Base-by-base conservation (phyloP, 2,329 filamentous ascomycete genomes). In the Hymenoscyphus salicellus region DNA sequence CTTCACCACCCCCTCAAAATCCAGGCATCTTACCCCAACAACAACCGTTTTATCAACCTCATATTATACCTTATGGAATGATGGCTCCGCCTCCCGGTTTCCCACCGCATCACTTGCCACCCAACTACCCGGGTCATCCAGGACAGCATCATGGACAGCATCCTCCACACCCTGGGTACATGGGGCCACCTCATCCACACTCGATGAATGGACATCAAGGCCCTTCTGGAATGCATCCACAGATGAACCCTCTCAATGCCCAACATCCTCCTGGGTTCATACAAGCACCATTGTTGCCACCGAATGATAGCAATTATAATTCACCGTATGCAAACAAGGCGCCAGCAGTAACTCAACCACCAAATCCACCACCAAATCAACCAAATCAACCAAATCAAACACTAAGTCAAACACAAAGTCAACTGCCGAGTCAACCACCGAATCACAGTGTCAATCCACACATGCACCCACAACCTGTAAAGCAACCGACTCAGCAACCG, bases 1-100 rank as follows among this genome's bases (percentile, higher is more conserved):
- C 65, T 5, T 76, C 79, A 32, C 80, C 81, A 59, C 79, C 79
- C 46, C 78, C 79, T 55, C 79, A 78, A 36, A 65, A 63, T 64
- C 65, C 66, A 41, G 65, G 68, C 20, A 68, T 62, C 20, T 64
- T 62, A 67, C 71, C 56, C 30, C 72, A 72, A 43, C 72, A 73
- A 36, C 73, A 72, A 57, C 69, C 67, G 41, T 71, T 74, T 33
- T 72, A 73, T 63, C 68, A 71, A 61, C 66, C 72, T 65, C 63
- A 66, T 61, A 69, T 71, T 57, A 68, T 69, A 64, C 67, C 63
- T 41, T 68, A 68, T 63, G 62, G 69, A 41, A 68, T 67, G 66
- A 72, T 71, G 68, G 68, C 58, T 60, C 68, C 64, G 20, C 70
- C 70, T 60, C 71, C 62, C 26, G 71, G 68, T 8, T 75, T 72